phyloP scores from a whole-genome alignment of 768 basidiomycete genomes.

The Boletus pseudopeckii region DNA sequence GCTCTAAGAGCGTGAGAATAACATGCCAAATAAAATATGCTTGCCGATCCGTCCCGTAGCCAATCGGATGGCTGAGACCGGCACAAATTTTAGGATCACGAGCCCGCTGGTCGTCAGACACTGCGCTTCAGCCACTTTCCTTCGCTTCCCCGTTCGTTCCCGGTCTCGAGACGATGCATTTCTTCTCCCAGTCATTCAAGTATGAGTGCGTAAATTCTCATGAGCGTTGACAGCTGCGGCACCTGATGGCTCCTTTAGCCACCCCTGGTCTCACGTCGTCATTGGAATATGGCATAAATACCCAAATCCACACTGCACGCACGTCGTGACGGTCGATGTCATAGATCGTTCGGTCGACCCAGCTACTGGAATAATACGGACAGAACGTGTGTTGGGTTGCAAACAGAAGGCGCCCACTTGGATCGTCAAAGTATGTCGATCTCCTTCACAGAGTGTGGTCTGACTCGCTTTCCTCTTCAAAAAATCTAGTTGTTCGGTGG shows the following conservation, averaged over 20 bases:
- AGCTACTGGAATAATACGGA: slow-evolving; percentile 82
- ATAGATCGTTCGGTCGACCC: slow-evolving; percentile 82
- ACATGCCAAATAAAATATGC: neutral
- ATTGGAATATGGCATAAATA: slow-evolving; percentile 96
- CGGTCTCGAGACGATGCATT: slow-evolving; percentile 57
- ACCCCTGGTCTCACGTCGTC: slow-evolving; percentile 88
- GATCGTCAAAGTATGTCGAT: slow-evolving; percentile 79
- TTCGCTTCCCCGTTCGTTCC: slow-evolving; percentile 23
- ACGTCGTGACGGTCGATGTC: slow-evolving; percentile 85
- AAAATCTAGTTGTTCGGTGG: slow-evolving; percentile 75
- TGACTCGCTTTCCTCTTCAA: neutral
- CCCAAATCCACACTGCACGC: slow-evolving; percentile 88
- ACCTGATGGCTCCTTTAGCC: slow-evolving; percentile 43
- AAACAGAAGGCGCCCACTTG: slow-evolving; percentile 89
- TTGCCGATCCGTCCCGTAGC: slow-evolving; percentile 20
- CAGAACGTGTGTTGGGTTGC: slow-evolving; percentile 85
- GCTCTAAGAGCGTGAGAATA: slow-evolving; percentile 4
- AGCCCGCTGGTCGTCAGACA: slow-evolving; percentile 11
- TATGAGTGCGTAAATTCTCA: slow-evolving; percentile 64
- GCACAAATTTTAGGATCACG: slow-evolving; percentile 13
- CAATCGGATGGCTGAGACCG: slow-evolving; percentile 28
- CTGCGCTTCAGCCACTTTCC: slow-evolving; percentile 12
- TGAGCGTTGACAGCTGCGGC: neutral
- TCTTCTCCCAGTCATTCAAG: slow-evolving; percentile 79
- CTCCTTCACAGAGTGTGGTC: slow-evolving; percentile 2